Conservation (phyloP, 441 rosid genomes). For the Populus hybrid region DNA sequence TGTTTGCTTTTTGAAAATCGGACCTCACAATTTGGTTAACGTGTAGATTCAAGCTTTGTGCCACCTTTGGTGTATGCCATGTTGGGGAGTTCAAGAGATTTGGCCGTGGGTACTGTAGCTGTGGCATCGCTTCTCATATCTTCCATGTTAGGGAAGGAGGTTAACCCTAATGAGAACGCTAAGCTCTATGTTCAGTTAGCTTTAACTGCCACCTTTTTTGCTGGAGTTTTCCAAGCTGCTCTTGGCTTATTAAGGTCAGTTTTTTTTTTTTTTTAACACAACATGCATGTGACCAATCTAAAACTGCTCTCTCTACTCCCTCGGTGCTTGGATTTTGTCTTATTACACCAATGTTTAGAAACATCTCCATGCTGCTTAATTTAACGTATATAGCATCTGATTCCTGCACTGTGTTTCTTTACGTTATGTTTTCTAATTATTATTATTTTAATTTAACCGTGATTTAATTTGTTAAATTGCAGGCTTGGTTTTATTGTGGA, state of each 20-base stretch:
- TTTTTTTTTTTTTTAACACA: neutral
- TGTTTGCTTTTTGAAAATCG: neutral
- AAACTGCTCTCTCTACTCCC: neutral
- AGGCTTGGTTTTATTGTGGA: conserved; percentile 81
- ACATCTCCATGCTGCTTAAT: neutral
- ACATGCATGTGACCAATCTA: neutral
- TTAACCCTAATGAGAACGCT: conserved; percentile 49
- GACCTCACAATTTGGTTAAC: neutral
- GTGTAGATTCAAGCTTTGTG: conserved; percentile 67
- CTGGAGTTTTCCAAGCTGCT: conserved; percentile 63
- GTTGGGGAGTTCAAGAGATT: conserved; percentile 73
- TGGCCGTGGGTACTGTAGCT: conserved; percentile 76
- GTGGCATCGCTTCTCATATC: conserved; percentile 66
- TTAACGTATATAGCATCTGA: neutral
- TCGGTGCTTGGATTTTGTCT: neutral
- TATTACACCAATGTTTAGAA: neutral
- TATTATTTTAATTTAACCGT: neutral
- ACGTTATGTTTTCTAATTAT: neutral
- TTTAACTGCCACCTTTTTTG: conserved; percentile 75
- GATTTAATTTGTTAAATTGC: conserved; percentile 7
- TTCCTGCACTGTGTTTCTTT: neutral
- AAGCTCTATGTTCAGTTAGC: conserved; percentile 69
- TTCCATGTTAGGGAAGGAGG: conserved; percentile 59
- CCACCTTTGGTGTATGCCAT: conserved; percentile 73
- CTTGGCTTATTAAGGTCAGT: conserved; percentile 62